phyloP scores from a whole-genome alignment of 306 rosid species.

The Cucurbita ficifolia region DNA sequence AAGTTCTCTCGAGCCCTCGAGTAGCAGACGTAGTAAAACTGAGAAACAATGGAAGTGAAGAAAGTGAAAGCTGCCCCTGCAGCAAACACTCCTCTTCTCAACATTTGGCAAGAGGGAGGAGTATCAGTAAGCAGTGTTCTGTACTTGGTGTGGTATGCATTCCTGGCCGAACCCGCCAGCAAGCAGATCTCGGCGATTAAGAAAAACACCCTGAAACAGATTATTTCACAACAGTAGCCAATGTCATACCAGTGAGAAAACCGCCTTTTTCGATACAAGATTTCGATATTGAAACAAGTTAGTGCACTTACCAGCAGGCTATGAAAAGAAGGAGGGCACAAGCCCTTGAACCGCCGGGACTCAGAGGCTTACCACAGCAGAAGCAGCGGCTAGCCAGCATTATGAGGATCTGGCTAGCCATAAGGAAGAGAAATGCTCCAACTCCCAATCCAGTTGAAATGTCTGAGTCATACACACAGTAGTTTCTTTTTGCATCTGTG shows the following conservation, averaged over 20 bases:
- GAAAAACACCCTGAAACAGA: conserved; percentile 59
- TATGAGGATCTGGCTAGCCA: conserved; percentile 57
- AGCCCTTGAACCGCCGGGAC: conserved; percentile 89
- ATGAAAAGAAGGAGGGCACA: conserved; percentile 70
- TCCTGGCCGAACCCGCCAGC: conserved; percentile 83
- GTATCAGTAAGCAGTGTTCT: conserved; percentile 15
- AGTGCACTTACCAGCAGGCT: conserved; percentile 60
- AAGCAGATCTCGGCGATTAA: conserved; percentile 73
- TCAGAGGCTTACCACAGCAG: conserved; percentile 86
- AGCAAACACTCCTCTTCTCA: conserved; percentile 84
- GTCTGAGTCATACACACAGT: conserved; percentile 76
- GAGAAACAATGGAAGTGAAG: conserved; percentile 53
- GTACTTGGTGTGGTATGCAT: conserved; percentile 89
- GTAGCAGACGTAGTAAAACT: conserved; percentile 67
- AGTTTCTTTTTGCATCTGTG: conserved; percentile 17
- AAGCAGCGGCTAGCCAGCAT: conserved; percentile 96
- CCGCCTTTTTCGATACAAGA: neutral
- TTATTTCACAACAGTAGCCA: neutral
- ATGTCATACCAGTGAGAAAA: neutral
- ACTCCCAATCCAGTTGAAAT: conserved; percentile 83
- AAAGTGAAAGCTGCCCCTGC: conserved; percentile 83
- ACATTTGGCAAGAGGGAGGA: conserved; percentile 50
- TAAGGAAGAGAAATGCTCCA: conserved; percentile 77
- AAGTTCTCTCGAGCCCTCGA: conserved; percentile 71
- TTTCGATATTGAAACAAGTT: neutral